Conservation (phyloP, 2,329 filamentous ascomycete species). For the Aspergillus ibericus region DNA sequence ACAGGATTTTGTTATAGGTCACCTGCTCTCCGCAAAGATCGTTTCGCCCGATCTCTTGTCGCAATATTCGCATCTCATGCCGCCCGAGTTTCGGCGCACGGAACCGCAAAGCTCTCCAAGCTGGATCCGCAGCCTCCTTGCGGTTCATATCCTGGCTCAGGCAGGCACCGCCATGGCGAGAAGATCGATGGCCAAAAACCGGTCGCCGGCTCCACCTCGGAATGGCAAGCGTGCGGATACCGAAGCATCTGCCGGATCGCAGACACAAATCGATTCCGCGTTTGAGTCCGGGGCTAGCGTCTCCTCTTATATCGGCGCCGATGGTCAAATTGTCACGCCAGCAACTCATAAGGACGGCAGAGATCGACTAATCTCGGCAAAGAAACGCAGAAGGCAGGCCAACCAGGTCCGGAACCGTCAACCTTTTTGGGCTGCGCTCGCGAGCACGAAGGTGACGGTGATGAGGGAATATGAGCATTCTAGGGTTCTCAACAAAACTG, state of each 20-base stretch:
- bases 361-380: conserved; percentile 62
- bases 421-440: conserved; percentile 89
- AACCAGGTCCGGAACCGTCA: conserved; percentile 87
- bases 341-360: conserved; percentile 54
- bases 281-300: conserved; percentile 46
- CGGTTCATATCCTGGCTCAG: conserved; percentile 51
- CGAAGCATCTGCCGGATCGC: conserved; percentile 47
- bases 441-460: conserved; percentile 94
- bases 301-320: conserved; percentile 41
- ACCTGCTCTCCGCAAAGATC: conserved; percentile 47
- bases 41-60: conserved; percentile 44
- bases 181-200: conserved; percentile 48
- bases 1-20: conserved; percentile 51
- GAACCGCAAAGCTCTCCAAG: conserved; percentile 45
- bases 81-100: conserved; percentile 44
- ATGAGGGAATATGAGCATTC: conserved; percentile 88
- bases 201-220: conserved; percentile 41
- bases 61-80: conserved; percentile 45
- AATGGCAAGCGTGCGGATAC: conserved; percentile 47
- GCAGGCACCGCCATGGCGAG: conserved; percentile 50
- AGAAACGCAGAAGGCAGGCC: conserved; percentile 87
- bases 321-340: conserved; percentile 52
- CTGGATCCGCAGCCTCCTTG: conserved; percentile 49
- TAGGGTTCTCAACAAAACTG: conserved; percentile 46
- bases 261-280: conserved; percentile 43